Evolutionary conservation across 177 flowering plant species (phyloP), one percentile per base, ranked within the genome.

Genomic region (Tripterygium wilfordii): DNA sequence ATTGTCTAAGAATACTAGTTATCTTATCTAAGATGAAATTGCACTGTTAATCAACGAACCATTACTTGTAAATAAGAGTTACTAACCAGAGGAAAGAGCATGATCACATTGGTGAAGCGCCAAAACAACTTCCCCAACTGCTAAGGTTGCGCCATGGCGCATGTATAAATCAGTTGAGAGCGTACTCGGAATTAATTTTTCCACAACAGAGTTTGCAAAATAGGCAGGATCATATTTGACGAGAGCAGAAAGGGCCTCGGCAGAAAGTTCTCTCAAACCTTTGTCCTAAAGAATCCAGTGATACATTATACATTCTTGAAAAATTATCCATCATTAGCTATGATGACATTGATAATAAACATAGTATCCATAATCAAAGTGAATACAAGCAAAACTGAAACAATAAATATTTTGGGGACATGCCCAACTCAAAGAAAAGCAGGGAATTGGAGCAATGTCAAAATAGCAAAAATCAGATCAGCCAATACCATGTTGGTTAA

Each of bases 131-230:
- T 86, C 96, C 23, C 90, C 98, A 63, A 60, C 70, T 51, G 98
- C 94, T 57, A 88, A 66, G 18, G 96, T 86, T 49, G 96, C 94
- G 70, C 98, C 98, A 70, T 92, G 96, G 21, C 96, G 96, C 76
- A 70, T 77, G 75, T 89, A 86, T 49, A 92, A 61, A 74, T 92
- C 98, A 58, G 89, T 54, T 56, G 98, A 88, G 5, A 92, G 79
- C 40, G 96, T 86, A 47, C 69, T 67, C 22, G 98, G 94, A 56
- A 83, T 74, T 49, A 92, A 49, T 59, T 78, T 85, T 42, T 75
- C 94, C 46, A 88, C 42, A 47, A 74, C 77, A 56, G 55, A 63
- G 57, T 65, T 69, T n/a, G 82, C 78, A 77, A 82, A 82, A 64
- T 88, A 77, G 37, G 58, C 80, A 50, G 83, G 77, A 23, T 86